phyloP scores from a whole-genome alignment of 2,329 filamentous ascomycete species.

The Periconia macrospinosa region DNA sequence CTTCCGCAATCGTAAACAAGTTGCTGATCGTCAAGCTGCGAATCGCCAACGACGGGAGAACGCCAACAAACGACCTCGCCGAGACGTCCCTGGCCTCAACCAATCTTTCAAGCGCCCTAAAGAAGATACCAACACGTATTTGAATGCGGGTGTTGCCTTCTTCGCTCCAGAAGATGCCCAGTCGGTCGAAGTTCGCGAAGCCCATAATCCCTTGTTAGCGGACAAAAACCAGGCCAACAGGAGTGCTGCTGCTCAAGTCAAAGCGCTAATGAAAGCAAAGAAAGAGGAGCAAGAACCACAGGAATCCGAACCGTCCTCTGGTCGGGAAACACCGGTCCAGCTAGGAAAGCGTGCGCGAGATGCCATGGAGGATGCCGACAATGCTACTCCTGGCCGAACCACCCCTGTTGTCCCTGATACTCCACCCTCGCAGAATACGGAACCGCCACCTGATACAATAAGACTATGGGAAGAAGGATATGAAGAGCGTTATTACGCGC shows the following conservation, averaged over 20 bases:
- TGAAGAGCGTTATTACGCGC: constrained; percentile 92
- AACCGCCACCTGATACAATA: constrained; percentile 75
- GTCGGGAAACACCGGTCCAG: constrained; percentile 49
- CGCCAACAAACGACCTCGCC: constrained; percentile 37
- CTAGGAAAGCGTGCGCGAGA: constrained; percentile 79
- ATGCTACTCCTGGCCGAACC: constrained; percentile 61
- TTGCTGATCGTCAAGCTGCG: constrained; percentile 80
- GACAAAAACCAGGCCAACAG: constrained; percentile 86
- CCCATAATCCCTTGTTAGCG: constrained; percentile 88
- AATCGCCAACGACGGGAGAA: constrained; percentile 61
- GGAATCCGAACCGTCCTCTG: constrained; percentile 31
- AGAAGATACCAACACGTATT: constrained; percentile 38
- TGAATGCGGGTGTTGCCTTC: constrained; percentile 37
- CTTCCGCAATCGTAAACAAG: constrained; percentile 83
- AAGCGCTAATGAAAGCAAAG: constrained; percentile 64
- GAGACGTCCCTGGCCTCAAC: constrained; percentile 35
- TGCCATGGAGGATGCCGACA: constrained; percentile 64
- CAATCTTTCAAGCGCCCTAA: constrained; percentile 37
- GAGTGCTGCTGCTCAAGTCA: constrained; percentile 86
- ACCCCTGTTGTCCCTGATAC: constrained; percentile 55
- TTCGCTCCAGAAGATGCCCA: constrained; percentile 42
- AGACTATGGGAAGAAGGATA: constrained; percentile 95
- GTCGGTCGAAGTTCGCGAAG: constrained; percentile 45
- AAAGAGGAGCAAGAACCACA: constrained; percentile 34
- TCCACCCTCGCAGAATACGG: constrained; percentile 53